These are phyloP conservation scores for Pichia sp. DNA, from an alignment of 1,139 yeast species.

Conservation along the genomic window DNA sequence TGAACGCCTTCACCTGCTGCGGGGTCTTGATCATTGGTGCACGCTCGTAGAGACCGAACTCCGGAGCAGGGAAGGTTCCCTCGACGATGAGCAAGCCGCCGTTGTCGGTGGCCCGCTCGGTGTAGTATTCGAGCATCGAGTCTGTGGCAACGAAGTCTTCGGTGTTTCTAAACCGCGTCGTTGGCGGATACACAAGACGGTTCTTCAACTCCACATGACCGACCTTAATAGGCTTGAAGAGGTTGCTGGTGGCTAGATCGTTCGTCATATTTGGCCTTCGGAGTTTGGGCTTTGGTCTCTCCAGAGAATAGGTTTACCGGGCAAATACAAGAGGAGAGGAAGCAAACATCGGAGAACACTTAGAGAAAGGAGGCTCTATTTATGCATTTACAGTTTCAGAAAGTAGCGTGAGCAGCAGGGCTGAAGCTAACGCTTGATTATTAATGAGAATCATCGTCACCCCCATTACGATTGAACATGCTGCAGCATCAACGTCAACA, in stretches of 20 bases:
- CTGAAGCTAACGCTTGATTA: background rate
- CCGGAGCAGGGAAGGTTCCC: conserved; percentile 44
- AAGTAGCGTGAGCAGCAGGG: background rate
- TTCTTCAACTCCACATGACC: conserved; percentile 38
- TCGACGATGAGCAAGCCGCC: conserved; percentile 56
- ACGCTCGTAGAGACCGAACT: conserved; percentile 42
- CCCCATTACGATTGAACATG: too few relatives aligned
- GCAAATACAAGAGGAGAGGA: too few relatives aligned
- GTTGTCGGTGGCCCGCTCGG: conserved; percentile 46
- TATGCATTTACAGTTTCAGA: background rate
- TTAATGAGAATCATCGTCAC: background rate
- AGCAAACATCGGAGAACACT: background rate
- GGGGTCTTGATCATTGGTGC: conserved; percentile 51
- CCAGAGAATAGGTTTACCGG: too few relatives aligned
- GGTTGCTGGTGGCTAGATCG: conserved; percentile 31
- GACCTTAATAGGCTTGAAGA: conserved; percentile 47
- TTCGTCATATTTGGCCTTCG: background rate
- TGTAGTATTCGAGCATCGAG: conserved; percentile 46
- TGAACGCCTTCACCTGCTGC: conserved; percentile 44
- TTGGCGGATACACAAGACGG: conserved; percentile 50
- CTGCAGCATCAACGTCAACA: background rate
- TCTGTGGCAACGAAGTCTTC: conserved; percentile 43
- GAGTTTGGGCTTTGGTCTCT: background rate
- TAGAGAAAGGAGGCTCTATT: background rate
- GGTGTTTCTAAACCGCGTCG: conserved; percentile 48